Evolutionary conservation across 345 rosid genomes (phyloP).

Genomic region (Gossypium raimondii): DNA sequence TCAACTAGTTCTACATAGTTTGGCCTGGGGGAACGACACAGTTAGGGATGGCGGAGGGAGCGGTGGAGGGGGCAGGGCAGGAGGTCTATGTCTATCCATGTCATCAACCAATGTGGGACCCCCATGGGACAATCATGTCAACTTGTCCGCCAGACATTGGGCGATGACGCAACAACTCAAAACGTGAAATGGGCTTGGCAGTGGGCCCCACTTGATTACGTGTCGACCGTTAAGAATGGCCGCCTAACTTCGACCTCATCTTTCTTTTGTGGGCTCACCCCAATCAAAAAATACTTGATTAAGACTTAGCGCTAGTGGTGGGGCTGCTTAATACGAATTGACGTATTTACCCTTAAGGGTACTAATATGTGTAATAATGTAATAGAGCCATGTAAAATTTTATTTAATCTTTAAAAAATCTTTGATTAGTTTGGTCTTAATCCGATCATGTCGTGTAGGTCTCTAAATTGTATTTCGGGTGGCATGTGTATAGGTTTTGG

Average conservation of each 20-base stretch:
- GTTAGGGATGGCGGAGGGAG: not conserved
- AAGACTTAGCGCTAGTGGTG: too few relatives aligned
- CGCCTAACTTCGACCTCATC: conserved; percentile 2
- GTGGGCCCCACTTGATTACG: conserved; percentile 17
- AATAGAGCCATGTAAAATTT: too few relatives aligned
- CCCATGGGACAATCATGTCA: not conserved
- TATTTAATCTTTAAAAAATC: too few relatives aligned
- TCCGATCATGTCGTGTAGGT: not conserved
- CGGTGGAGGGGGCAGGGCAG: too few relatives aligned
- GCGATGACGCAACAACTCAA: conserved; percentile 15
- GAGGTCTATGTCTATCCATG: not conserved
- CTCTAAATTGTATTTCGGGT: not conserved
- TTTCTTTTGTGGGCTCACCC: too few relatives aligned
- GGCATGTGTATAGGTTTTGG: not conserved
- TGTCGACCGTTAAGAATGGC: conserved; percentile 33
- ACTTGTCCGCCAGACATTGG: not conserved
- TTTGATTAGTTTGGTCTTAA: not conserved
- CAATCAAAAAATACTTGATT: too few relatives aligned
- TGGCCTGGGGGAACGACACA: too few relatives aligned
- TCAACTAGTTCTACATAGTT: too few relatives aligned
- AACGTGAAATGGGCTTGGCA: conserved; percentile 22
- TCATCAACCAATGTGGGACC: not conserved
- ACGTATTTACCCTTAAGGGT: too few relatives aligned
- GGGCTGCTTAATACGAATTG: too few relatives aligned
- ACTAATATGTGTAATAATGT: too few relatives aligned